Percentiles rank a stretch among this genome's conserved stretches.
Evolutionary conservation across 352 stramenopile species (phyloP).

Genomic region (Thraustochytrium sp.): DNA sequence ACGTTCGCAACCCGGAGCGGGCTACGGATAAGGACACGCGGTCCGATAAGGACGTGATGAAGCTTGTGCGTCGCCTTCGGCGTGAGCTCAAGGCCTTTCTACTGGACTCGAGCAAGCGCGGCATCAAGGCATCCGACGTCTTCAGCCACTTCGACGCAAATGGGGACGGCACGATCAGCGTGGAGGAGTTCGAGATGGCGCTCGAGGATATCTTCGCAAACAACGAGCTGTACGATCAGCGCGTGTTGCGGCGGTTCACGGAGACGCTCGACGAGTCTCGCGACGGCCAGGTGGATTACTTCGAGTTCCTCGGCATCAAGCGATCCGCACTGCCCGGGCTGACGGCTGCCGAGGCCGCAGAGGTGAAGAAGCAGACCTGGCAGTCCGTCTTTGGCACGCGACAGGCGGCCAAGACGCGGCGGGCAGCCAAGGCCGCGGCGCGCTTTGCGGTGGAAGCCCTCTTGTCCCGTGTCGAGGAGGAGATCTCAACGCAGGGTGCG

Average conservation of each 20-base stretch:
- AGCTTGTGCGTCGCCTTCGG: background rate
- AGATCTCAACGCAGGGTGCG: background rate
- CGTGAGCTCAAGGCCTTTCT: background rate
- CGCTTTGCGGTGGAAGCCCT: background rate
- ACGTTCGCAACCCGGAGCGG: background rate
- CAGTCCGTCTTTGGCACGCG: constrained; percentile 28
- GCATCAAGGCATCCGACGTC: background rate
- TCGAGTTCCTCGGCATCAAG: constrained; percentile 33
- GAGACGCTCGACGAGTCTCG: background rate
- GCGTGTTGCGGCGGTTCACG: background rate
- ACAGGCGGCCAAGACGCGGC: background rate
- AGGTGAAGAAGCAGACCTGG: background rate
- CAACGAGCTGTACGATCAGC: background rate
- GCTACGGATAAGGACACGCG: background rate
- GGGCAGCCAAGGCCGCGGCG: background rate
- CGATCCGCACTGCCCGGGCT: background rate
- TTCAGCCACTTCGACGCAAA: constrained; percentile 39
- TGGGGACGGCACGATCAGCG: constrained; percentile 31
- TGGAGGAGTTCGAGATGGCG: constrained; percentile 27
- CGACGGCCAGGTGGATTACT: constrained; percentile 20
- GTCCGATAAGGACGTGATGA: background rate
- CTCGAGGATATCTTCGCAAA: constrained; percentile 35
- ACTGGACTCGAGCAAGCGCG: background rate
- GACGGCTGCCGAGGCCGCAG: background rate
- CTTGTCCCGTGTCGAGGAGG: background rate